Evolutionary conservation across 495 filamentous ascomycete genomes (phyloP).

Genomic region (Penicillium samsonianum): DNA sequence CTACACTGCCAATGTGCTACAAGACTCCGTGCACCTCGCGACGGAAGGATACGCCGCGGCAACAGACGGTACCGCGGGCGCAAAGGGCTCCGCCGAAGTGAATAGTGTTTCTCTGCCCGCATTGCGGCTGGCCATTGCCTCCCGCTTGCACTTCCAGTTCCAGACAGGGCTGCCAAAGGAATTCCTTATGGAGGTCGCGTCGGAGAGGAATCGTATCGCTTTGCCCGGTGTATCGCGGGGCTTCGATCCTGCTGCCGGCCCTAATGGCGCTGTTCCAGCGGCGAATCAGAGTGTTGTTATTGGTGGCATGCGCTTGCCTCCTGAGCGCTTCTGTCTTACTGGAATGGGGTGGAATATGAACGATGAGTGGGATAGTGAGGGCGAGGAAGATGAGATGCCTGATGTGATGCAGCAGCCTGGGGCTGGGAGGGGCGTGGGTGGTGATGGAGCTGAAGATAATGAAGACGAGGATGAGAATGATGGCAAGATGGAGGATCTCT

Average conservation of each 20-base stretch:
- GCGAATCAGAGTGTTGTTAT: constrained; percentile 43
- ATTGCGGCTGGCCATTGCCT: constrained; percentile 64
- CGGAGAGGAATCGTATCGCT: constrained; percentile 77
- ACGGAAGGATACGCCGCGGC: constrained; percentile 53
- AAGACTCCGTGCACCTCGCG: constrained; percentile 54
- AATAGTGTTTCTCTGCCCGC: constrained; percentile 56
- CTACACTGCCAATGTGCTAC: constrained; percentile 56
- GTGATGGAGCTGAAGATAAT: constrained; percentile 39
- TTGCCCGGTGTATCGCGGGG: constrained; percentile 76
- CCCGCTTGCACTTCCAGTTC: constrained; percentile 65
- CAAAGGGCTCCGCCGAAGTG: constrained; percentile 35
- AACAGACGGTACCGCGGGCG: constrained; percentile 27
- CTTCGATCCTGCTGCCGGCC: constrained; percentile 42
- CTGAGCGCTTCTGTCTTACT: constrained; percentile 88
- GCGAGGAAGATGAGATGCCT: constrained; percentile 54
- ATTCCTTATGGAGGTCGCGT: constrained; percentile 78
- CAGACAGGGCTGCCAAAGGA: constrained; percentile 74
- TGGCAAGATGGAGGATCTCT: constrained; percentile 62
- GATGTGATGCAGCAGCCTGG: constrained; percentile 29
- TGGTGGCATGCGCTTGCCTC: constrained; percentile 78
- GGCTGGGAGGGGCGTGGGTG: constrained; percentile 19
- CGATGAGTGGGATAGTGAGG: constrained; percentile 72
- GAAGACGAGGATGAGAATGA: constrained; percentile 54
- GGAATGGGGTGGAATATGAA: constrained; percentile 81
- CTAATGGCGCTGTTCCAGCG: constrained; percentile 15